These are phyloP conservation scores for Aspergillus fijiensis DNA, from an alignment of 2,329 filamentous ascomycete species.

Conservation along the genomic window DNA sequence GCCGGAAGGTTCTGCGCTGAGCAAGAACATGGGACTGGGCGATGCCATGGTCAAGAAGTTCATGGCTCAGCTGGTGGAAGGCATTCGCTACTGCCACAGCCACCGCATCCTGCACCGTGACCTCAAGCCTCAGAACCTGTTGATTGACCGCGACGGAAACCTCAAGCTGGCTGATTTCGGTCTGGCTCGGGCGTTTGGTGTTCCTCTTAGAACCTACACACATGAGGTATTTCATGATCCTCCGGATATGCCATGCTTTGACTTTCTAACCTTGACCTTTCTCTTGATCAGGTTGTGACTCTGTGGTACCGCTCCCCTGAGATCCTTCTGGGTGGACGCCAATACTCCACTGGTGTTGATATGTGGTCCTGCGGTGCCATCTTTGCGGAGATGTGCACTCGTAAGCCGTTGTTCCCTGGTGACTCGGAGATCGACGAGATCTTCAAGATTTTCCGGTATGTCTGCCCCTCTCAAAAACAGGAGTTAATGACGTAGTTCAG, in stretches of 20 bases:
- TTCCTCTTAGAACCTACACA: slow-evolving; percentile 86
- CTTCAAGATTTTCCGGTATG: slow-evolving; percentile 88
- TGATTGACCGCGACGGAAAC: slow-evolving; percentile 84
- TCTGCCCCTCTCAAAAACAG: neutral
- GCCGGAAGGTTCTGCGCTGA: slow-evolving; percentile 69
- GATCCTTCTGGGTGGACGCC: slow-evolving; percentile 83
- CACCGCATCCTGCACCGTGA: slow-evolving; percentile 86
- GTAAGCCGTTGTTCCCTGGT: slow-evolving; percentile 87
- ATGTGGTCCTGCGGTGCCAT: slow-evolving; percentile 97
- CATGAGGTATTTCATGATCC: slow-evolving; percentile 63
- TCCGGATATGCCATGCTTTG: neutral
- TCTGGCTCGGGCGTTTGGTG: slow-evolving; percentile 84
- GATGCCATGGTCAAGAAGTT: slow-evolving; percentile 87
- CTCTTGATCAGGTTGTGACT: slow-evolving; percentile 67
- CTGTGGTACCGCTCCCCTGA: slow-evolving; percentile 91
- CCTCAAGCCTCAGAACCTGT: slow-evolving; percentile 84
- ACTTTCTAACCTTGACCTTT: slow-evolving; percentile 10
- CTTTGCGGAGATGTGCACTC: slow-evolving; percentile 94
- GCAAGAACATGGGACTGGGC: slow-evolving; percentile 69
- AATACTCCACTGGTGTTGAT: slow-evolving; percentile 91
- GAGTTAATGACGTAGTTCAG: neutral
- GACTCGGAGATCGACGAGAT: slow-evolving; percentile 94
- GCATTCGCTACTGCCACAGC: slow-evolving; percentile 83
- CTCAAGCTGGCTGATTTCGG: slow-evolving; percentile 90
- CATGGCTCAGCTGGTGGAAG: slow-evolving; percentile 83